Evolutionary conservation across 768 basidiomycete species (phyloP).

Genomic region (Clavaria fumosa): DNA sequence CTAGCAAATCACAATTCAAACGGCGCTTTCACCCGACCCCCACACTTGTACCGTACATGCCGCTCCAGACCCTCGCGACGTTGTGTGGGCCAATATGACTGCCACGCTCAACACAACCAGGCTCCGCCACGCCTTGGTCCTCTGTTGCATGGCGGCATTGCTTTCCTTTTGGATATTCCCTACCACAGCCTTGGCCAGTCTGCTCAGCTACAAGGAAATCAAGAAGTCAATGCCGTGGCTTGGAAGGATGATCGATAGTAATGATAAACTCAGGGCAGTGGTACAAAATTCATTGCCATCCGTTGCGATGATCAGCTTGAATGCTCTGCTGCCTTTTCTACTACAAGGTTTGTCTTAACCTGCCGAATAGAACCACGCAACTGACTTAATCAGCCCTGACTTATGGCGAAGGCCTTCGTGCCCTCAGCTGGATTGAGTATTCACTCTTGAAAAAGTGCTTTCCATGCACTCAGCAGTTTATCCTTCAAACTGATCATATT

Average conservation of each 20-base stretch:
- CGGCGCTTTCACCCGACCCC: conserved; percentile 58
- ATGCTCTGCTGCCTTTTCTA: conserved; percentile 77
- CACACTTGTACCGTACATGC: conserved; percentile 50
- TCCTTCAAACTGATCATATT: conserved; percentile 5
- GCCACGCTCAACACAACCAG: conserved; percentile 41
- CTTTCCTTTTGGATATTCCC: conserved; percentile 91
- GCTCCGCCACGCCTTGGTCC: conserved; percentile 57
- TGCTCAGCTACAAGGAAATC: conserved; percentile 89
- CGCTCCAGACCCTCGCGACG: conserved; percentile 90
- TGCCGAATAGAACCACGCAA: conserved; percentile 4
- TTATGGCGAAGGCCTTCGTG: conserved; percentile 81
- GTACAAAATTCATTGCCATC: conserved; percentile 93
- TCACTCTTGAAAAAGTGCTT: conserved; percentile 77
- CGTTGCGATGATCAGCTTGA: conserved; percentile 79
- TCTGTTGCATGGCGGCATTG: conserved; percentile 51
- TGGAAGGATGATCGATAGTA: conserved; percentile 67
- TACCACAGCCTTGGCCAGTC: conserved; percentile 68
- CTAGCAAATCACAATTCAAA: conserved; percentile 80
- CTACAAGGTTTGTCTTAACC: conserved; percentile 50
- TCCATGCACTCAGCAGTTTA: not conserved
- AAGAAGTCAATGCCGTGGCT: conserved; percentile 84
- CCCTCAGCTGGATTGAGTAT: conserved; percentile 88
- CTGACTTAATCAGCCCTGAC: conserved; percentile 36
- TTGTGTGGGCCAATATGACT: conserved; percentile 86
- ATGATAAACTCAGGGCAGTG: conserved; percentile 65